phyloP scores from a whole-genome alignment of 129 eudicot species.

The Calendula officinalis region DNA sequence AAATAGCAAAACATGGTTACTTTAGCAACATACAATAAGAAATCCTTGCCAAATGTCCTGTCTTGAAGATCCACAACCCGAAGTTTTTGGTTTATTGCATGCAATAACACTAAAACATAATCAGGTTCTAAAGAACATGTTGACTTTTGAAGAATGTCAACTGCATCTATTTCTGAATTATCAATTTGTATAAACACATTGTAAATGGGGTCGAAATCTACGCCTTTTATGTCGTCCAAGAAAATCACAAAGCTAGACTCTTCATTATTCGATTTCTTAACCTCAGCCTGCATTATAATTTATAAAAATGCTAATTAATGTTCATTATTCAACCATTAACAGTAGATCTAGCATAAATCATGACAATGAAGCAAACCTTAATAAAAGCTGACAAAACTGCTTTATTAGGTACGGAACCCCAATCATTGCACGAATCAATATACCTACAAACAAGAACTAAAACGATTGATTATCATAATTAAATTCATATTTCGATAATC shows the following conservation, averaged over 20 bases:
- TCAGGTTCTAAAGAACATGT: slow-evolving; percentile 65
- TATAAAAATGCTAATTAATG: too few relatives aligned
- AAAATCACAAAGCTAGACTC: slow-evolving; percentile 47
- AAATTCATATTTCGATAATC: background rate
- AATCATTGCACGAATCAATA: slow-evolving; percentile 53
- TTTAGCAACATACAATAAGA: slow-evolving; percentile 64
- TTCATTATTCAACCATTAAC: background rate
- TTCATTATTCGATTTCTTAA: slow-evolving; percentile 51
- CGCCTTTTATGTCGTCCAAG: slow-evolving; percentile 67
- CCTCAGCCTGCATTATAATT: slow-evolving; percentile 75
- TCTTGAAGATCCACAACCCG: slow-evolving; percentile 74
- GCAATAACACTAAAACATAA: slow-evolving; percentile 59
- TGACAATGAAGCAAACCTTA: slow-evolving; percentile 48
- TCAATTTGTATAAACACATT: slow-evolving; percentile 49
- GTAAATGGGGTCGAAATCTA: slow-evolving; percentile 64
- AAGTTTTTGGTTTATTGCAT: slow-evolving; percentile 63
- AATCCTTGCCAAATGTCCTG: slow-evolving; percentile 68
- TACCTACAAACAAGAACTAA: slow-evolving; percentile 54
- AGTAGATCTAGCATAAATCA: background rate
- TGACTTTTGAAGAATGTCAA: slow-evolving; percentile 78
- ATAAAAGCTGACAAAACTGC: slow-evolving; percentile 53
- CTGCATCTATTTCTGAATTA: slow-evolving; percentile 70
- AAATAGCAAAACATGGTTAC: background rate
- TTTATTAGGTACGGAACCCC: slow-evolving; percentile 54
- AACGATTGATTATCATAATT: background rate